These are phyloP conservation scores for Eucalyptus regnans DNA, from an alignment of 345 rosid genomes.

Conservation along the genomic window DNA sequence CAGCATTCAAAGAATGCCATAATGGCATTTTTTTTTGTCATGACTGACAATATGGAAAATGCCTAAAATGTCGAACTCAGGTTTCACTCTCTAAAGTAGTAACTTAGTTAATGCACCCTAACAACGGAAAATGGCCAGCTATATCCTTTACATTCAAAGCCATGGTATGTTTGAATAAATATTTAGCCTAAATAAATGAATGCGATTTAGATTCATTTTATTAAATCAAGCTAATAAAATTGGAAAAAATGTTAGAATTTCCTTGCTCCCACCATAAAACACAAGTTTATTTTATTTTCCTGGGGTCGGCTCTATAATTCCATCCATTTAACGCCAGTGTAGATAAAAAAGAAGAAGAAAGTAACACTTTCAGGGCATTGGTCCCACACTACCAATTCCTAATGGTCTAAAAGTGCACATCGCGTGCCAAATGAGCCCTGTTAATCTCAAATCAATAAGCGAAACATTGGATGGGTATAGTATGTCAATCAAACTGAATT, in stretches of 20 bases:
- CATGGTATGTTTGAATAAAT: not conserved
- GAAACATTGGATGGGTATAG: not conserved
- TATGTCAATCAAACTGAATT: not conserved
- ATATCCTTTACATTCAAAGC: not conserved
- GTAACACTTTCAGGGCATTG: not conserved
- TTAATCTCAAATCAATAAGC: not conserved
- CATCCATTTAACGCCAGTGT: not conserved
- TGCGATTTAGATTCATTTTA: not conserved
- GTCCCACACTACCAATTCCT: not conserved
- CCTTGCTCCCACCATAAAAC: not conserved
- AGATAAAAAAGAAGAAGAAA: not conserved
- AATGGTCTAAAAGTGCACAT: not conserved
- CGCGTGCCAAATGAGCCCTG: not conserved
- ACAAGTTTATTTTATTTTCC: not conserved
- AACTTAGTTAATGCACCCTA: not conserved
- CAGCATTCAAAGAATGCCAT: not conserved
- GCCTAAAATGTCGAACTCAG: not conserved
- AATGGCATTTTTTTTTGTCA: not conserved
- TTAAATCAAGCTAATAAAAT: not conserved
- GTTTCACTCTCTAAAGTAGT: not conserved
- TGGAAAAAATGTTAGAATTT: not conserved
- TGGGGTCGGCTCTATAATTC: not conserved
- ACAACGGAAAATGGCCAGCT: not conserved
- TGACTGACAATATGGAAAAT: not conserved
- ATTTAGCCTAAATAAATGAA: not conserved